Conservation (phyloP, 768 basidiomycete species). For the Amanita molliuscula region DNA sequence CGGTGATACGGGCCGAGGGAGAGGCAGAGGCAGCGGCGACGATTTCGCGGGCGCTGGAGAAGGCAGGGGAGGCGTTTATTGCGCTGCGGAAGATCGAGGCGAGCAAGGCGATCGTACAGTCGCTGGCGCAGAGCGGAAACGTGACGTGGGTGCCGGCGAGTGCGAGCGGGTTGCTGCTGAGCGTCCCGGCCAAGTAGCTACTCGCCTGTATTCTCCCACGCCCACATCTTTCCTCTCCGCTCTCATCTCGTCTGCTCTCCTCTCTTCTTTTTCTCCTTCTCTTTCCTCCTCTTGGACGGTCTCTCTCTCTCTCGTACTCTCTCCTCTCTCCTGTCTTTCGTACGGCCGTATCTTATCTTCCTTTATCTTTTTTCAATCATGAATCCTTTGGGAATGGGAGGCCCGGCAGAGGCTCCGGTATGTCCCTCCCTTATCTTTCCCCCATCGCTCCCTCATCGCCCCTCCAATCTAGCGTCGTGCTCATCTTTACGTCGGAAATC, state of each 20-base stretch:
- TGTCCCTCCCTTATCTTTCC: constrained; percentile 21
- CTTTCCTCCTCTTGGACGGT: constrained; percentile 47
- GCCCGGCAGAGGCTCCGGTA: constrained; percentile 71
- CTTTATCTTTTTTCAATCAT: constrained; percentile 51
- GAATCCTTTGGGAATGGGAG: constrained; percentile 68
- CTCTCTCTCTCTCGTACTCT: constrained; percentile 41
- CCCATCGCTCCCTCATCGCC: constrained; percentile 10
- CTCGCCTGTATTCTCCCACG: constrained; percentile 29
- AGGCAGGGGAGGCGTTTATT: constrained; percentile 94
- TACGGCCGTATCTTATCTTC: constrained; percentile 24
- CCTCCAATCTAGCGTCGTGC: constrained; percentile 60
- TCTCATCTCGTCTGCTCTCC: constrained; percentile 39
- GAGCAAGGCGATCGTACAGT: constrained; percentile 91
- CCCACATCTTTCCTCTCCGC: constrained; percentile 31
- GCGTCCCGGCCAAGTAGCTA: constrained; percentile 54
- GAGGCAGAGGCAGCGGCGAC: constrained; percentile 96
- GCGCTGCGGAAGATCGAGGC: constrained; percentile 95
- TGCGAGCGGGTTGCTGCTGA: constrained; percentile 72
- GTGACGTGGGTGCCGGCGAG: constrained; percentile 85
- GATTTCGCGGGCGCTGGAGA: constrained; percentile 83
- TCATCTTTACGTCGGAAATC: constrained; percentile 97
- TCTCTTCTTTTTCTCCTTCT: constrained; percentile 32
- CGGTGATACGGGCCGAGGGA: constrained; percentile 96
- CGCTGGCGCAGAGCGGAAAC: constrained; percentile 67
- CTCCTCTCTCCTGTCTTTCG: constrained; percentile 45